Evolutionary conservation across 78 protist species (phyloP), one percentile per base, ranked within the genome.

Genomic region (Bodo saltans): DNA sequence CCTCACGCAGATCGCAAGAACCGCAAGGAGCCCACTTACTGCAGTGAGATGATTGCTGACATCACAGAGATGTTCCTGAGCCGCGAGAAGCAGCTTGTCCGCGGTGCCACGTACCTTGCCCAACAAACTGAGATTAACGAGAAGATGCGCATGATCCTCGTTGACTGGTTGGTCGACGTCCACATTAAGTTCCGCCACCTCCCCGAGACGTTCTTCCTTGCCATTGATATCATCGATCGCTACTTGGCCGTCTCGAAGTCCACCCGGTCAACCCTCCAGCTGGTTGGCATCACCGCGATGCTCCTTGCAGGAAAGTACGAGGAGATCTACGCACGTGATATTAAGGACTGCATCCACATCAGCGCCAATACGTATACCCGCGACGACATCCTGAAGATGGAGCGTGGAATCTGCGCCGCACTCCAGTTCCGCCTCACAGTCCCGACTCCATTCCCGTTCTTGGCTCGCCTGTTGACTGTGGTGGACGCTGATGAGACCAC

Each of bases 101-200:
- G 34, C 34, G 78, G 23, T 79, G 35, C 85, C 27, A 52, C 53
- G 75, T 85, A 68, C 67, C 42, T 91, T 70, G 34, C 39, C 29
- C 38, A 21, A 30, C 93, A 93, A 29, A 11, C 68, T 0, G 94
- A 90, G 30, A 60, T 90, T 40, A 84, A 88, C 23, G 74, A 42
- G 42, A 42, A 70, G 70, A 95, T 95, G 98, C 92, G 99, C 34
- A 85, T 92, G 3, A 89, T 97, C 75, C 87, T 95, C 70, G 85
- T 97, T 28, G 98, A 95, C 88, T 97, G 99, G 99, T 67, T 93
- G 78, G 87, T 92, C 52, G 99, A 95, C n/a, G 98, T 95, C 29
- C 92, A 89, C 74, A 74, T 89, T 47, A 91, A 94, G 83, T 95
- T 94, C 92, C 86, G 85, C 81, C 78, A 92, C 72, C 34, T 70